A percentile compares a stretch with the other conserved stretches of the same genome.
phyloP scores from a whole-genome alignment of 2,329 filamentous ascomycete genomes.

The Aspergillus carbonarius region DNA sequence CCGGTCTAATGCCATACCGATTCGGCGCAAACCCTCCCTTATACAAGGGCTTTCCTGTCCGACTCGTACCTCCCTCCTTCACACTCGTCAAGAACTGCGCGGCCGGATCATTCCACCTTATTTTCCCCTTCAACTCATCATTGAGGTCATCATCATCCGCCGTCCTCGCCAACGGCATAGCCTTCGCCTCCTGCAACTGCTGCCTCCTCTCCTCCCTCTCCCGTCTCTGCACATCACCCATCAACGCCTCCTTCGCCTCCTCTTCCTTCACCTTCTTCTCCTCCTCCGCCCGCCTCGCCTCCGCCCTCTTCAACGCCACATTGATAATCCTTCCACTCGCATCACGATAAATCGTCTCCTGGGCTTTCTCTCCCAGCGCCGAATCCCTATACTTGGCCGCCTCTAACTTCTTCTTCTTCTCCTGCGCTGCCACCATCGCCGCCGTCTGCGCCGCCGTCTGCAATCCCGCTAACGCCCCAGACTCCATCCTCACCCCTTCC shows the following conservation, averaged over 20 bases:
- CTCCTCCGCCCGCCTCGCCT: slow-evolving; percentile 76
- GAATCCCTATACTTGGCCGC: slow-evolving; percentile 44
- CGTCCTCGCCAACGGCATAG: slow-evolving; percentile 74
- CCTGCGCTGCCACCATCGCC: slow-evolving; percentile 65
- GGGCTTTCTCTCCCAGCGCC: slow-evolving; percentile 47
- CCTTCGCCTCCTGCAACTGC: slow-evolving; percentile 74
- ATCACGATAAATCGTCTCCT: slow-evolving; percentile 92
- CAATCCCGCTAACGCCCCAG: slow-evolving; percentile 81
- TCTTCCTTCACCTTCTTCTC: slow-evolving; percentile 65
- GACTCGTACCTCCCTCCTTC: slow-evolving; percentile 45
- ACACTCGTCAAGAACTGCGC: slow-evolving; percentile 68
- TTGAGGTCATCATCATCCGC: slow-evolving; percentile 89
- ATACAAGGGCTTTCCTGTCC: slow-evolving; percentile 67
- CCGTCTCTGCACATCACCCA: slow-evolving; percentile 80
- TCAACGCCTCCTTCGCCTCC: slow-evolving; percentile 67
- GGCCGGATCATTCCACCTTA: slow-evolving; percentile 94
- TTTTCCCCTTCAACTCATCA: slow-evolving; percentile 69
- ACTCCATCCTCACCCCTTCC: slow-evolving; percentile 68
- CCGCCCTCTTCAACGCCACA: slow-evolving; percentile 83
- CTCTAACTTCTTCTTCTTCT: slow-evolving; percentile 52
- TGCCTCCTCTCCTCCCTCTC: slow-evolving; percentile 65
- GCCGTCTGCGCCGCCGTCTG: slow-evolving; percentile 80
- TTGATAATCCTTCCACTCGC: slow-evolving; percentile 94
- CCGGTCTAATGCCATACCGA: slow-evolving; percentile 87
- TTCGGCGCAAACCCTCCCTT: slow-evolving; percentile 80